These are phyloP conservation scores for Hygrophorus pudorinus DNA, from an alignment of 768 basidiomycete genomes.

Conservation along the genomic window DNA sequence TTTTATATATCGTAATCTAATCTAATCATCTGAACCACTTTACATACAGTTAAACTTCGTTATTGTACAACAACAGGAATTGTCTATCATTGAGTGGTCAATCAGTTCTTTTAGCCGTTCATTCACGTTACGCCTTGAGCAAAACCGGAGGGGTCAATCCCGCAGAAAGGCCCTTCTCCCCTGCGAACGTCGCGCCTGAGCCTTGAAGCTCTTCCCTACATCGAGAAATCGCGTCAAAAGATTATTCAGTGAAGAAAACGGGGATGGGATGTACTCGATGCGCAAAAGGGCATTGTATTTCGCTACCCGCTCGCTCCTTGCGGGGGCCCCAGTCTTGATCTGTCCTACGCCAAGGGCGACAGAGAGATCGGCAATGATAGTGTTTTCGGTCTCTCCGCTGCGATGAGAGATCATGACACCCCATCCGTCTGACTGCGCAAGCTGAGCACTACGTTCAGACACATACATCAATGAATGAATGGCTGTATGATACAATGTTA, in stretches of 20 bases:
- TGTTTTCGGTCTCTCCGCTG: slow-evolving; percentile 97
- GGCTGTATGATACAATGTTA: slow-evolving; percentile 11
- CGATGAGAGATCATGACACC: slow-evolving; percentile 99
- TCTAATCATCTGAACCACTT: too few relatives aligned
- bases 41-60: background rate
- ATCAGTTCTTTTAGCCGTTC: background rate
- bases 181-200: slow-evolving; percentile 61
- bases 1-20: too few relatives aligned
- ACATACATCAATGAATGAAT: slow-evolving; percentile 2
- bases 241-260: slow-evolving; percentile 9
- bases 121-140: slow-evolving; percentile 38
- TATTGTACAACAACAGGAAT: too few relatives aligned
- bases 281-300: slow-evolving; percentile 89
- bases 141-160: slow-evolving; percentile 67
- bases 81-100: background rate
- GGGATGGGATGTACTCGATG: slow-evolving; percentile 57
- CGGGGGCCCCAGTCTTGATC: slow-evolving; percentile 99
- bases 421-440: slow-evolving; percentile 93
- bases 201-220: slow-evolving; percentile 66
- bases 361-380: slow-evolving; percentile 89
- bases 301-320: slow-evolving; percentile 91
- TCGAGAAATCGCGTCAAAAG: slow-evolving; percentile 2
- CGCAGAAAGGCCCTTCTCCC: slow-evolving; percentile 68
- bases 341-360: slow-evolving; percentile 89
- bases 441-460: slow-evolving; percentile 61